Conservation (phyloP, 2,329 filamentous ascomycete genomes). For the Botrytis aclada region DNA sequence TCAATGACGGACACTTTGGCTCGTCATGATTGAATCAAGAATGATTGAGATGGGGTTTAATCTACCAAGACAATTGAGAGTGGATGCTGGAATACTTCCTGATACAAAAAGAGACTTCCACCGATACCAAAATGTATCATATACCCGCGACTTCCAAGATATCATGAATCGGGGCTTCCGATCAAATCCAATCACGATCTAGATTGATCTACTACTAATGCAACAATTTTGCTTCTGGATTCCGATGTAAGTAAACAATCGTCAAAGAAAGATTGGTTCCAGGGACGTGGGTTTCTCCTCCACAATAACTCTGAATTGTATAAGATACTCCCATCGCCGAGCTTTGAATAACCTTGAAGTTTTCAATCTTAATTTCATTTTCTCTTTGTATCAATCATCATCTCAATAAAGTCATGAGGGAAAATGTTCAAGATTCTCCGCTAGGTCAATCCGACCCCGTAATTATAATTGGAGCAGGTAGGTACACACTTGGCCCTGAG, state of each 20-base stretch:
- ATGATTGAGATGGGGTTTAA: background rate
- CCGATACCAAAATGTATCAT: background rate
- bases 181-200: background rate
- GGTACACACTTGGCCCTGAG: conserved; percentile 18
- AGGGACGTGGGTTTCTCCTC: background rate
- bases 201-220: background rate
- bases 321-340: background rate
- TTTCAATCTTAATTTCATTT: background rate
- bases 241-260: background rate
- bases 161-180: background rate
- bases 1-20: background rate
- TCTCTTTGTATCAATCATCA: background rate
- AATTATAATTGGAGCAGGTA: conserved; percentile 31
- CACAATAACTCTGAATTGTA: background rate
- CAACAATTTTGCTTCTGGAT: background rate
- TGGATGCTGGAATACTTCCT: background rate
- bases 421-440: background rate
- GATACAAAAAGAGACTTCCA: background rate
- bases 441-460: conserved; percentile 1
- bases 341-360: background rate
- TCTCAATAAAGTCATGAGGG: background rate
- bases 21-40: background rate
- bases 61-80: background rate
- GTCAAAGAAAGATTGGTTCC: background rate
- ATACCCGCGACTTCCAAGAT: background rate